Base-by-base conservation (phyloP, 495 filamentous ascomycete species). In the Hyaloscypha hepaticicola region DNA sequence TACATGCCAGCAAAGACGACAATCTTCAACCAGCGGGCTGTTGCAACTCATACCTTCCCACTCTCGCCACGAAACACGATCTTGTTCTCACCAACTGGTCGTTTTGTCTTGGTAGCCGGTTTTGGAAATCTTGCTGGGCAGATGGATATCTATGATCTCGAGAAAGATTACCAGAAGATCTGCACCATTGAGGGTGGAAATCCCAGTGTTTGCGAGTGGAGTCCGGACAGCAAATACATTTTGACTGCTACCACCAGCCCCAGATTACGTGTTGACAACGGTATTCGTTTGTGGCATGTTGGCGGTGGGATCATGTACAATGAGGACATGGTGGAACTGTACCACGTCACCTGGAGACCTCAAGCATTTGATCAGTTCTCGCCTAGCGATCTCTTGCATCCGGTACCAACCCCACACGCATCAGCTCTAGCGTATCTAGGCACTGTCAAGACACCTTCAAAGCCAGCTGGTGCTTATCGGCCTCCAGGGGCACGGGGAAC, bases 1-100 rank as follows among this genome's bases (percentile, higher is more conserved):
- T 97, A 90, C 75, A 99, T 96, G 90, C 95, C 95, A 14, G 91
- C 96, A 22, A 98, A 97, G 79, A 95, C 95, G 1, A 96, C 92
- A 58, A 91, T 98, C 66, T 99, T 97, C 84, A 96, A 97, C 75
- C 81, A 86, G 65, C 87, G 90, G 61, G 95, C 90, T 70, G 84
- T 92, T 24, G 80, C 90, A 7, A 87, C 85, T 45, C 90, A 97
- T 74, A 88, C 75, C 58, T 96, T 98, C 74, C 85, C 92, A 56
- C 79, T 97, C 45, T 88, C 78, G 9, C 95, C 95, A 0, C 87
- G 96, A 58, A 99, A 99, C 76, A 98, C 94, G 24, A 94, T 98
- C 69, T 78, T 89, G 56, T 99, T 97, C 79, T 99, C 95, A 5
- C 95, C 95, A 5, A 90, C 93, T 64, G 95, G 93, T 31, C 89